A percentile compares a stretch with the other conserved stretches of the same genome.
Evolutionary conservation across 257 asterid genomes (phyloP).

Genomic region (Agastache rugosa): DNA sequence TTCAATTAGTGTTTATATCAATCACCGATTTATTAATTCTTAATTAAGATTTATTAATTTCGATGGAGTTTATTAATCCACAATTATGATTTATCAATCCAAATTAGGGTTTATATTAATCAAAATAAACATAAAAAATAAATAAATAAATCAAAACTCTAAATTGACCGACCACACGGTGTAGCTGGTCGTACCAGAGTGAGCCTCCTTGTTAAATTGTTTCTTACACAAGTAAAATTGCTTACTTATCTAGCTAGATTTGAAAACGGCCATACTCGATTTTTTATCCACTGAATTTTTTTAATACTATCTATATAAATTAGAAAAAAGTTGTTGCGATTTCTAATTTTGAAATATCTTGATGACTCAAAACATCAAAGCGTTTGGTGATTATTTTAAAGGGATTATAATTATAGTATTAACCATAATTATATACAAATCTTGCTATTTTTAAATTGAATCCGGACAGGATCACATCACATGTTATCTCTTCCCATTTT

Average conservation of each 20-base stretch:
- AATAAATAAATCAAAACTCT: no score
- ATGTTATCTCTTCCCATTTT: constrained; percentile 1
- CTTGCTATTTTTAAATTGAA: neutral
- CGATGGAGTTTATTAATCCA: no score
- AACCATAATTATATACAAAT: neutral
- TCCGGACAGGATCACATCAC: neutral
- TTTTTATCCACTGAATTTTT: neutral
- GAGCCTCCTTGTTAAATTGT: neutral
- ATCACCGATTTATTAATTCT: no score
- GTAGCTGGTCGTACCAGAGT: no score
- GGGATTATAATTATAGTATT: neutral
- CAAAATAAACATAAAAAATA: no score
- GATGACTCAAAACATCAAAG: neutral
- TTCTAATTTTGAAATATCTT: neutral
- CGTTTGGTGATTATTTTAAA: neutral
- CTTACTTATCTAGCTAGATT: neutral
- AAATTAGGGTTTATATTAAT: no score
- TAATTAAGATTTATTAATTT: no score
- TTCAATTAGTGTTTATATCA: no score
- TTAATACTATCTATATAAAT: no score
- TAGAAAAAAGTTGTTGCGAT: neutral
- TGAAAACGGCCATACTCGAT: constrained; percentile 12
- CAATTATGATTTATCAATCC: no score
- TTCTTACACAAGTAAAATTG: neutral
- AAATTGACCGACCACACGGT: no score